These are phyloP conservation scores for Coemansia furcata DNA, from an alignment of 192 early-diverging fungal genomes.

Conservation along the genomic window DNA sequence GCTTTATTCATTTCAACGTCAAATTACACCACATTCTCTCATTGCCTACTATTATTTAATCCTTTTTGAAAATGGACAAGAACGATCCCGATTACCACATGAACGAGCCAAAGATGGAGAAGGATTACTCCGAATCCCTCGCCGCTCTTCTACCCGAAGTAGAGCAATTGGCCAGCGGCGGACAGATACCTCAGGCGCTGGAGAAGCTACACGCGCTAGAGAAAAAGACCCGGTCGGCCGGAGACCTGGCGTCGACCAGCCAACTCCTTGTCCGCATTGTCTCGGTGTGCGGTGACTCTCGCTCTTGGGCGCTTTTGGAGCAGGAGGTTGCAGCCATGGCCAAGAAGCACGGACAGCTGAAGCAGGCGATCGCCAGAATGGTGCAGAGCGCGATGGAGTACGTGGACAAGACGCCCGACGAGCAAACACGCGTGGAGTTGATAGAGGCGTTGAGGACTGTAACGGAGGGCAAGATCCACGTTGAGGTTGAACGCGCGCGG, in stretches of 20 bases:
- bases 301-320: conserved; percentile 88
- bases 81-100: conserved; percentile 43
- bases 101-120: conserved; percentile 81
- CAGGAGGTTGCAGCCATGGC: conserved; percentile 88
- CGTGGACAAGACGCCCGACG: conserved; percentile 81
- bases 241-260: conserved; percentile 84
- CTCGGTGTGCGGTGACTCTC: conserved; percentile 64
- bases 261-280: conserved; percentile 82
- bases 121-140: conserved; percentile 80
- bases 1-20: background rate
- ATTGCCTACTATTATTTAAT: background rate
- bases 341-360: conserved; percentile 97
- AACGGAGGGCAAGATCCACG: conserved; percentile 98
- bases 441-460: conserved; percentile 92
- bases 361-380: conserved; percentile 94
- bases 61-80: conserved; percentile 5
- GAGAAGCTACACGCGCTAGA: conserved; percentile 83
- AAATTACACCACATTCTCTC: background rate
- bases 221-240: conserved; percentile 93
- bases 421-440: conserved; percentile 81
- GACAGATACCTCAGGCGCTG: conserved; percentile 79
- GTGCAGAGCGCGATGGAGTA: conserved; percentile 88
- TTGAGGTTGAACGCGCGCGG: conserved; percentile 97
- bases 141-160: conserved; percentile 79
- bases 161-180: conserved; percentile 65